A percentile compares a stretch with the other conserved stretches of the same genome.
Evolutionary conservation across 1,284 basidiomycete genomes (phyloP).

Genomic region (Sporisorium sorghi): DNA sequence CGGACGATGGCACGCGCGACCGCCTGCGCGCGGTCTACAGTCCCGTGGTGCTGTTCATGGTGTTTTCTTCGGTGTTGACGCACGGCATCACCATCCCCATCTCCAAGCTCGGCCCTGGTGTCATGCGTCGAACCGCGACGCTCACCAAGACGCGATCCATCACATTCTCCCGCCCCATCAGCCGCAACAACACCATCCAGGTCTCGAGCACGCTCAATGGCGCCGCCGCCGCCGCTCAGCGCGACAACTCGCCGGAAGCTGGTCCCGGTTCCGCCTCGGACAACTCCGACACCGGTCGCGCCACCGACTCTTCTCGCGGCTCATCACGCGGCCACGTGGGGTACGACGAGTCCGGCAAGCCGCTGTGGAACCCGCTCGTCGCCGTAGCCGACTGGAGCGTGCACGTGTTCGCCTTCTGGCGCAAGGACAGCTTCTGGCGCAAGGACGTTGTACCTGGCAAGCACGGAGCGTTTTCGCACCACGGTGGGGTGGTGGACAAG

Average conservation of each 20-base stretch:
- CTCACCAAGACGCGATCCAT: constrained; percentile 43
- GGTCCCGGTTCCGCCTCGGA: constrained; percentile 7
- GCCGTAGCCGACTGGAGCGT: constrained; percentile 34
- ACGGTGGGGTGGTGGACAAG: constrained; percentile 22
- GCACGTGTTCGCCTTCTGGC: constrained; percentile 53
- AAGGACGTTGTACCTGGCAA: constrained; percentile 41
- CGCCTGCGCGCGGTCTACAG: constrained; percentile 70
- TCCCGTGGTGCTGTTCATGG: constrained; percentile 73
- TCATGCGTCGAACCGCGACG: constrained; percentile 55
- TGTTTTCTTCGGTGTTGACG: constrained; percentile 72
- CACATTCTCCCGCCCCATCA: constrained; percentile 38
- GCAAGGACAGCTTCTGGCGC: constrained; percentile 59
- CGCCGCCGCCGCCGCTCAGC: neutral
- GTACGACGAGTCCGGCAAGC: constrained; percentile 26
- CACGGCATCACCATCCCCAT: constrained; percentile 70
- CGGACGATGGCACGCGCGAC: constrained; percentile 70
- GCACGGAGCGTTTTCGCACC: constrained; percentile 21
- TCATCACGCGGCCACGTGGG: constrained; percentile 36
- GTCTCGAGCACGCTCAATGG: neutral
- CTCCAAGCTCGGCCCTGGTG: constrained; percentile 60
- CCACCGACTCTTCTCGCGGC: neutral
- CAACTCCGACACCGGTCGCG: constrained; percentile 4
- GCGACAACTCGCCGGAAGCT: constrained; percentile 5
- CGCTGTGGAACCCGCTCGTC: constrained; percentile 57
- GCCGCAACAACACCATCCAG: constrained; percentile 40